Evolutionary conservation across 306 rosid genomes (phyloP).

Genomic region (Begonia masoniana): DNA sequence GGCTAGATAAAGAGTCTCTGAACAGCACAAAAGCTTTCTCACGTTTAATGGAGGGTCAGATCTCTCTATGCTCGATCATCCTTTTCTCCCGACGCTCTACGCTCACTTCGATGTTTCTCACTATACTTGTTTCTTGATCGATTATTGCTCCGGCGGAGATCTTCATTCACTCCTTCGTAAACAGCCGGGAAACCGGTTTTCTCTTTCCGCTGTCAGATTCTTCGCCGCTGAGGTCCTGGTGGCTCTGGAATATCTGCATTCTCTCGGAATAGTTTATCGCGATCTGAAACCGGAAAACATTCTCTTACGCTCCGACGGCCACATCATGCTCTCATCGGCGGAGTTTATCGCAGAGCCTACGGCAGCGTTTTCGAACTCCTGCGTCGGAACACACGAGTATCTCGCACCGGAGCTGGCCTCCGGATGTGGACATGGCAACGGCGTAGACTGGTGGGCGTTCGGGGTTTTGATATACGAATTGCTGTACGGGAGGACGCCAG

Average conservation of each 20-base stretch:
- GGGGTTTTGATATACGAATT: constrained; percentile 65
- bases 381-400: constrained; percentile 90
- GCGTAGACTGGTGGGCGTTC: constrained; percentile 98
- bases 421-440: constrained; percentile 71
- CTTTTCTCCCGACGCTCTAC: constrained; percentile 89
- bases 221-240: constrained; percentile 72
- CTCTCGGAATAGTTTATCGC: constrained; percentile 65
- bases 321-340: constrained; percentile 66
- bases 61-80: constrained; percentile 75
- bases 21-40: constrained; percentile 42
- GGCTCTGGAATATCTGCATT: constrained; percentile 74
- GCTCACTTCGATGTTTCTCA: constrained; percentile 71
- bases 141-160: constrained; percentile 78
- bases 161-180: constrained; percentile 63
- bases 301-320: constrained; percentile 74
- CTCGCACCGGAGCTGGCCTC: constrained; percentile 69
- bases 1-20: constrained; percentile 60
- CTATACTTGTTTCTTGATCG: constrained; percentile 80
- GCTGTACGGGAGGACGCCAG: constrained; percentile 66
- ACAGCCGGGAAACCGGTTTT: constrained; percentile 29
- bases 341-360: constrained; percentile 84
- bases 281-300: constrained; percentile 85
- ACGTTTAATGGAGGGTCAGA: constrained; percentile 53
- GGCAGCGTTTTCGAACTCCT: constrained; percentile 59
- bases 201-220: constrained; percentile 33